phyloP scores from a whole-genome alignment of 2,329 filamentous ascomycete species.

The Drechmeria coniospora region DNA sequence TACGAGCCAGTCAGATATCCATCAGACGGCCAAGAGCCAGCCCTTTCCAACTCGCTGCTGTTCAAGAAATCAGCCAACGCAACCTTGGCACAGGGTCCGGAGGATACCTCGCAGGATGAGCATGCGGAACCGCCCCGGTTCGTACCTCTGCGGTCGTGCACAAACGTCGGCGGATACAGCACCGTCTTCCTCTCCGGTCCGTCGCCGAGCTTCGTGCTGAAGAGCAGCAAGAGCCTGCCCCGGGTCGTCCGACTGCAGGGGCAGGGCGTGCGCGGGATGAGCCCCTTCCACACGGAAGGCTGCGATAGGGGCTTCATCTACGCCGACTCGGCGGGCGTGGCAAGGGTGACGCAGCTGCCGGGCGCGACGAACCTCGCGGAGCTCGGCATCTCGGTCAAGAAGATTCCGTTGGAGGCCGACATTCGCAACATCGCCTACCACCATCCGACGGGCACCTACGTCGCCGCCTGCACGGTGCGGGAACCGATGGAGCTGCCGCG shows the following conservation, averaged over 20 bases:
- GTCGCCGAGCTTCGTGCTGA: conserved; percentile 70
- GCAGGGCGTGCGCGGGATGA: conserved; percentile 53
- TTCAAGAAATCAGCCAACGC: conserved; percentile 66
- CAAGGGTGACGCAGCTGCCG: conserved; percentile 61
- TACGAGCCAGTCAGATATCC: conserved; percentile 62
- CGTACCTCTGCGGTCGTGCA: conserved; percentile 40
- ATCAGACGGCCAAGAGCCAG: conserved; percentile 23
- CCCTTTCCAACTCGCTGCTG: no score
- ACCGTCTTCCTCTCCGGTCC: conserved; percentile 69
- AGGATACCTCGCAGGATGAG: conserved; percentile 34
- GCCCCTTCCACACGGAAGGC: conserved; percentile 58
- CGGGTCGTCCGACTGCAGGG: conserved; percentile 61
- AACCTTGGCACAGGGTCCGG: conserved; percentile 42
- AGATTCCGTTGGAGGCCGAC: conserved; percentile 54
- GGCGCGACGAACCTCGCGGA: conserved; percentile 52
- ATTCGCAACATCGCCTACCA: conserved; percentile 65
- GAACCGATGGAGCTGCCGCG: conserved; percentile 71
- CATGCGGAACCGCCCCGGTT: conserved; percentile 28
- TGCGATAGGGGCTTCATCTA: conserved; percentile 77
- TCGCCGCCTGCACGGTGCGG: conserved; percentile 51
- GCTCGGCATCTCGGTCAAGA: conserved; percentile 59
- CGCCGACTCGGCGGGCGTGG: conserved; percentile 54
- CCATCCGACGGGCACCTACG: conserved; percentile 56
- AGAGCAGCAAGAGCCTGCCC: conserved; percentile 62
- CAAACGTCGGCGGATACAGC: conserved; percentile 61